phyloP scores from a whole-genome alignment of 257 asterid species.

The Henckelia pumila region DNA sequence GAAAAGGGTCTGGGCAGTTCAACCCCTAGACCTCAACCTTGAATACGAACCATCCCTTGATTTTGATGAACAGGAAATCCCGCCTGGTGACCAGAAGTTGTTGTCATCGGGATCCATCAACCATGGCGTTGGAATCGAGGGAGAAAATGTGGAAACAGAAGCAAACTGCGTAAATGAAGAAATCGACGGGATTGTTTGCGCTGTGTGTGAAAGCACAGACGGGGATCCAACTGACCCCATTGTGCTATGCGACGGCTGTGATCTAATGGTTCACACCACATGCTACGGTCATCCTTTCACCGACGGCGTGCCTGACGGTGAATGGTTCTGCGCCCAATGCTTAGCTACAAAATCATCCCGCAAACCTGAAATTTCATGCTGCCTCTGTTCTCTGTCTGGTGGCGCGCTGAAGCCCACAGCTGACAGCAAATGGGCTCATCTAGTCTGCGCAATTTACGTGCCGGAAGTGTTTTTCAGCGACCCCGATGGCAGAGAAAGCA shows the following conservation, averaged over 20 bases:
- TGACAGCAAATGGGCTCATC: slow-evolving; percentile 79
- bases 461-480: slow-evolving; percentile 84
- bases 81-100: background rate
- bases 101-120: background rate
- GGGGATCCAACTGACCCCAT: slow-evolving; percentile 85
- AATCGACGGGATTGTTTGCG: slow-evolving; percentile 69
- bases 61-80: slow-evolving; percentile 3
- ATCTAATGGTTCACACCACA: slow-evolving; percentile 74
- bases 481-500: slow-evolving; percentile 59
- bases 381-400: slow-evolving; percentile 59
- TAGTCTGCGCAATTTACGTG: slow-evolving; percentile 70
- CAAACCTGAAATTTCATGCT: slow-evolving; percentile 36
- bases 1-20: slow-evolving; percentile 66
- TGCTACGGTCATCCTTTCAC: slow-evolving; percentile 79
- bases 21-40: slow-evolving; percentile 56
- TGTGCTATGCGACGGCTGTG: slow-evolving; percentile 90
- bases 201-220: slow-evolving; percentile 73
- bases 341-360: background rate
- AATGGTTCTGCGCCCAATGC: slow-evolving; percentile 82
- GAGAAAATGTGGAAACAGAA: slow-evolving; percentile 10
- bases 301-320: slow-evolving; percentile 71
- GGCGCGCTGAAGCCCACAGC: slow-evolving; percentile 81
- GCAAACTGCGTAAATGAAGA: background rate
- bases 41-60: slow-evolving; percentile 29
- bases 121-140: background rate